Conservation (phyloP, 768 basidiomycete genomes). For the Suillus plorans region DNA sequence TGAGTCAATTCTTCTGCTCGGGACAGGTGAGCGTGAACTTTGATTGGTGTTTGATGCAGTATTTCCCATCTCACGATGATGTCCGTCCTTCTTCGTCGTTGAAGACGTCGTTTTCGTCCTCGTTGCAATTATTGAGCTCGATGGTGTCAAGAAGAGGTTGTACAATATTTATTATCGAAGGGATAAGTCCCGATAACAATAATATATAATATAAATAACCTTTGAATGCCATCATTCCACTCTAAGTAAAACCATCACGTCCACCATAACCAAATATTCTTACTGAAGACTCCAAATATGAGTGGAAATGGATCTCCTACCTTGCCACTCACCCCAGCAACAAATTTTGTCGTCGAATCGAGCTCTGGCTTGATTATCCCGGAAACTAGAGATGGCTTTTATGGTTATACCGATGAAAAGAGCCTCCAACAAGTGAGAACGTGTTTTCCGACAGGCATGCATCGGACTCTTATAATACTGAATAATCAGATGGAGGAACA, state of each 20-base stretch:
- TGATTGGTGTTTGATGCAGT: slow-evolving; percentile 32
- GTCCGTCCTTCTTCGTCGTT: slow-evolving; percentile 20
- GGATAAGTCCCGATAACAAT: slow-evolving; percentile 2
- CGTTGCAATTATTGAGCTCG: slow-evolving; percentile 23
- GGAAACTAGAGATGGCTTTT: slow-evolving; percentile 70
- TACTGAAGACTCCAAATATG: background rate
- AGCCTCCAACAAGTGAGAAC: slow-evolving; percentile 65
- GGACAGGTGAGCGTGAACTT: slow-evolving; percentile 25
- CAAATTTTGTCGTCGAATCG: slow-evolving; percentile 15
- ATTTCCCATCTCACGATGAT: slow-evolving; percentile 30
- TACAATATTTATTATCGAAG: slow-evolving; percentile 14
- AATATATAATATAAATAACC: slow-evolving; percentile 8
- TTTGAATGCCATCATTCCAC: slow-evolving; percentile 2
- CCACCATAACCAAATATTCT: background rate
- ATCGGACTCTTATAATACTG: slow-evolving; percentile 6
- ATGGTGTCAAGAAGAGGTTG: slow-evolving; percentile 32
- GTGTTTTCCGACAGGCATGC: slow-evolving; percentile 4
- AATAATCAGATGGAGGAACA: slow-evolving; percentile 69
- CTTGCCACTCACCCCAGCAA: background rate
- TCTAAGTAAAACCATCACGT: background rate
- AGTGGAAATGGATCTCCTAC: slow-evolving; percentile 4
- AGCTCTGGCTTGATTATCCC: slow-evolving; percentile 36
- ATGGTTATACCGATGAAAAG: slow-evolving; percentile 79
- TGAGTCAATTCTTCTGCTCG: slow-evolving; percentile 27
- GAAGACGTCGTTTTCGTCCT: slow-evolving; percentile 15